These are phyloP conservation scores for Lavandula angustifolia DNA, from an alignment of 257 asterid species.

Conservation along the genomic window DNA sequence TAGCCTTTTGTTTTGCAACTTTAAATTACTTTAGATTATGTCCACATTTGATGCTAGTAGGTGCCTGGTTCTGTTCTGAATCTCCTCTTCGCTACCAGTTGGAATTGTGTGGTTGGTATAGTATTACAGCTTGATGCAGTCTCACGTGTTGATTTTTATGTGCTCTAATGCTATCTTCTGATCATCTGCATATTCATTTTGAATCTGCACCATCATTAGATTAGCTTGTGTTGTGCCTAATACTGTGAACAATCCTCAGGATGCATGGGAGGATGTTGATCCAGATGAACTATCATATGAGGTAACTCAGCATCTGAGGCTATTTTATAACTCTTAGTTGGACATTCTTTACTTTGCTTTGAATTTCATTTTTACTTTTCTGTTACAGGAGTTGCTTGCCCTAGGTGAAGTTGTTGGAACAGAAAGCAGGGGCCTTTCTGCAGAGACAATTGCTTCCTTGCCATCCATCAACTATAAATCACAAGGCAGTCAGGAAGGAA, in stretches of 20 bases:
- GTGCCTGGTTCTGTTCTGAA: neutral
- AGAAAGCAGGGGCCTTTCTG: slow-evolving; percentile 31
- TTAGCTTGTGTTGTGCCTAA: slow-evolving; percentile 14
- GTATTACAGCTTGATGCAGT: neutral
- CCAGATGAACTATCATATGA: slow-evolving; percentile 28
- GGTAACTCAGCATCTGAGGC: slow-evolving; percentile 6
- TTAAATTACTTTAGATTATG: neutral
- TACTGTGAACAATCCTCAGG: slow-evolving; percentile 6
- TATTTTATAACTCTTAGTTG: neutral
- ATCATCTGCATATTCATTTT: neutral
- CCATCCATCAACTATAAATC: slow-evolving; percentile 26
- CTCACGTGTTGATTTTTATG: neutral
- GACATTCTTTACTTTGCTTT: slow-evolving; percentile 10
- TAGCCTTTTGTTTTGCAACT: neutral
- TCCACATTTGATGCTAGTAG: slow-evolving; percentile 2
- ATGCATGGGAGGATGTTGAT: slow-evolving; percentile 28
- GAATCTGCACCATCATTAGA: neutral
- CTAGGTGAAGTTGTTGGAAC: slow-evolving; percentile 28
- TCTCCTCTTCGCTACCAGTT: neutral
- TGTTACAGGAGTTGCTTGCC: slow-evolving; percentile 27
- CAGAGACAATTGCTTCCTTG: slow-evolving; percentile 29
- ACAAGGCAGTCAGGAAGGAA: slow-evolving; percentile 23
- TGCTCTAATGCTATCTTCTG: slow-evolving; percentile 6
- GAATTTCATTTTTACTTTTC: slow-evolving; percentile 3
- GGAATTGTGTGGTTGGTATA: neutral